A percentile compares a stretch with the other conserved stretches of the same genome.
phyloP scores from a whole-genome alignment of 1,284 basidiomycete species.

The Ceratobasidium sp. region DNA sequence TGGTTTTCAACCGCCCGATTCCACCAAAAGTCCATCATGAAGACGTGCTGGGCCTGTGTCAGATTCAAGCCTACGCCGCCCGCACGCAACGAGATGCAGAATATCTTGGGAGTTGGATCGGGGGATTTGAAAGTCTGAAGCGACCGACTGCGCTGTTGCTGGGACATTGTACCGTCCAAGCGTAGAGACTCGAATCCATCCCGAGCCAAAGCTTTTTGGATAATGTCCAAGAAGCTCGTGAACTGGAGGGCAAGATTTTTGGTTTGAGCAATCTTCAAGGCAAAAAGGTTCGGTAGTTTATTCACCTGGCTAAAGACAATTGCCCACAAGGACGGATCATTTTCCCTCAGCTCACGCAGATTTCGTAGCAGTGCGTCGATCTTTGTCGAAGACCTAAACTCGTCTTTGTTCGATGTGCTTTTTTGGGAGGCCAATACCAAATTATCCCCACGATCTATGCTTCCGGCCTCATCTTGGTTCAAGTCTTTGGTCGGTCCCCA shows the following conservation, averaged over 20 bases:
- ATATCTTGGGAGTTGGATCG: slow-evolving; percentile 77
- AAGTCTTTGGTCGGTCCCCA: slow-evolving; percentile 69
- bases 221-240: slow-evolving; percentile 81
- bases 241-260: no score
- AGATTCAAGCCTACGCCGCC: slow-evolving; percentile 93
- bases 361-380: slow-evolving; percentile 79
- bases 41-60: slow-evolving; percentile 84
- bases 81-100: slow-evolving; percentile 87
- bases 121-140: slow-evolving; percentile 80
- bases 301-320: slow-evolving; percentile 86
- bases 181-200: slow-evolving; percentile 82
- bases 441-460: slow-evolving; percentile 52
- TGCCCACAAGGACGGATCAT: slow-evolving; percentile 84
- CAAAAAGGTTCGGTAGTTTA: no score
- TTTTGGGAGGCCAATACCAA: slow-evolving; percentile 32
- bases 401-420: slow-evolving; percentile 55
- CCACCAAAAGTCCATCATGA: slow-evolving; percentile 99
- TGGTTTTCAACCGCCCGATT: slow-evolving; percentile 92
- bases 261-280: no score
- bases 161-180: slow-evolving; percentile 95
- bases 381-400: slow-evolving; percentile 91
- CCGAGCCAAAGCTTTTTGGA: slow-evolving; percentile 80
- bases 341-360: slow-evolving; percentile 72
- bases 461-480: slow-evolving; percentile 52
- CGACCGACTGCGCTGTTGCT: slow-evolving; percentile 83